phyloP scores from a whole-genome alignment of 148 eudicot species.

The Vaccinium corymbosum region DNA sequence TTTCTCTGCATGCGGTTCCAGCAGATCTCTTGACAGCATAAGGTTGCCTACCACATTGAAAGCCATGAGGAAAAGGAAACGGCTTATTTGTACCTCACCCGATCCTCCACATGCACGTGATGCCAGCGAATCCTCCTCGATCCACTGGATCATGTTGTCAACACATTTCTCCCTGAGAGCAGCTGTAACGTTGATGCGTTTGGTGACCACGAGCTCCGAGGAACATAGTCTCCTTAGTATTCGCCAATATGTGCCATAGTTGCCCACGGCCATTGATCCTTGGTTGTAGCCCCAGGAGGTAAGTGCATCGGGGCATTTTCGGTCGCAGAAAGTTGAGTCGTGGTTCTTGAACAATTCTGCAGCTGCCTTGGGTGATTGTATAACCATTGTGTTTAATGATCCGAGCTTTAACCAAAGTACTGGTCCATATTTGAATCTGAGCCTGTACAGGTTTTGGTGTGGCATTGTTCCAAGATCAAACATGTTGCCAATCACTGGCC shows the following conservation, averaged over 20 bases:
- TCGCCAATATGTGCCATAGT: constrained; percentile 20
- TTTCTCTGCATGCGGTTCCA: constrained; percentile 11
- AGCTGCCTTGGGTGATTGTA: constrained; percentile 15
- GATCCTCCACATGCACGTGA: constrained; percentile 7
- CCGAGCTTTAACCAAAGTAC: constrained; percentile 27
- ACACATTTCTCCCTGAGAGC: constrained; percentile 9
- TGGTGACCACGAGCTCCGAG: constrained; percentile 18
- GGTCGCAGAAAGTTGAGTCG: constrained; percentile 16
- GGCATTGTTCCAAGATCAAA: no score
- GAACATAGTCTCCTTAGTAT: constrained; percentile 15
- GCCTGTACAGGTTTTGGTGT: no score
- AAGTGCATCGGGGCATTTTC: constrained; percentile 7
- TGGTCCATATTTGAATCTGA: constrained; percentile 12
- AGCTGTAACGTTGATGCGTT: constrained; percentile 12
- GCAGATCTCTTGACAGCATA: constrained; percentile 34
- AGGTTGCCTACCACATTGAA: constrained; percentile 36
- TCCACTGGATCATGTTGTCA: constrained; percentile 25
- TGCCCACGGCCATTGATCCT: constrained; percentile 17
- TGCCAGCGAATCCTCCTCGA: constrained; percentile 14
- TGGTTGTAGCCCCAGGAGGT: constrained; percentile 19
- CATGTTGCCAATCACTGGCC: no score
- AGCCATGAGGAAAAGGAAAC: constrained; percentile 27
- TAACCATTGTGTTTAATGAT: constrained; percentile 24
- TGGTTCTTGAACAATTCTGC: constrained; percentile 24
- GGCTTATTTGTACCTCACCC: constrained; percentile 12